Evolutionary conservation across 2,329 filamentous ascomycete species (phyloP), one percentile per base, ranked within the genome.

Genomic region (Pseudogymnoascus verrucosus): DNA sequence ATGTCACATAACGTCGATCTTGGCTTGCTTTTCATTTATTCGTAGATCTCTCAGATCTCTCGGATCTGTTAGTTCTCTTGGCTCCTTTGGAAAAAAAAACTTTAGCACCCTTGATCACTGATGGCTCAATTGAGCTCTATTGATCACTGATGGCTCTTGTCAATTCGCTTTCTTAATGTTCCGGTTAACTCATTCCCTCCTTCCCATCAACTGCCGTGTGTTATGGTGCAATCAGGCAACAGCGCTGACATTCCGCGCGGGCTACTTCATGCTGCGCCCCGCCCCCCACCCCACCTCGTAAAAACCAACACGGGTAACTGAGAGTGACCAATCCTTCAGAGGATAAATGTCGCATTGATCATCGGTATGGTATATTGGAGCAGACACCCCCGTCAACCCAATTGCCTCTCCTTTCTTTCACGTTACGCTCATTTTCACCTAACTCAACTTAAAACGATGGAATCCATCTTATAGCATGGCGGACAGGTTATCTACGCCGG

Each of bases 391-490:
- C 44, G 44, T 28, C 12, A 7, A 7, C 44, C 23, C 44, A 51
- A 28, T 28, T 51, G 23, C 14, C 23, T 16, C 23, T 16, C 44
- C 14, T n/a, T 51, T 51, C 6, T 16, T 28, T 28, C 12, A n/a
- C 21, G 12, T 8, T n/a, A 10, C 44, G 6, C 12, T 28, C 7
- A 51, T 51, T 28, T 80, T 4, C 80, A 93, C 12, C 83, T 93
- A 63, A 88, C 81, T 39, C 84, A 90, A 26, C 40, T 28, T 12
- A 51, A 51, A 0, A 74, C 80, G 1, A 80, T 88, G 0, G 79
- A 97, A 11, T 89, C 91, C 71, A 83, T 83, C 1, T 78, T 96
- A 1, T 83, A 96, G 0, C 91, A 96, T 77, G 93, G 93, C 37
- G 81, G 86, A 2, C 87, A 89, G 67, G 82, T 88, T 31, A 91